phyloP scores from a whole-genome alignment of 441 rosid genomes.

The Erysimum pusillum region DNA sequence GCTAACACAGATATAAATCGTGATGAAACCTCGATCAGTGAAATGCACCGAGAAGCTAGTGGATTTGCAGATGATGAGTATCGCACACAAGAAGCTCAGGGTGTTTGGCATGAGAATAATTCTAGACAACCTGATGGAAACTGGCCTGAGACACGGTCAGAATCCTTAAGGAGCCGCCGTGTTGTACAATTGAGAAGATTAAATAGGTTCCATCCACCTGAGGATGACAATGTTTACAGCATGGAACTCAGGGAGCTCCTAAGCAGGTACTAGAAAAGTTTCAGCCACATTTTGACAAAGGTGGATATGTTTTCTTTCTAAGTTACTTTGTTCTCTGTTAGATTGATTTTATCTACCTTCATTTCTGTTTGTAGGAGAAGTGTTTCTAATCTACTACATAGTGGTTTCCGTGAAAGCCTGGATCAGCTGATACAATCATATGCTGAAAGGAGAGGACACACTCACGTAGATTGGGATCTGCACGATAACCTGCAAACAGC shows the following conservation, averaged over 20 bases:
- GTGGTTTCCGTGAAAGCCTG: constrained; percentile 93
- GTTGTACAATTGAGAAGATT: constrained; percentile 68
- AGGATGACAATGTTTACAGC: constrained; percentile 85
- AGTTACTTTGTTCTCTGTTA: neutral
- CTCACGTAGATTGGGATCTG: constrained; percentile 85
- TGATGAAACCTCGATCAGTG: constrained; percentile 63
- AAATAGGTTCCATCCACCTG: constrained; percentile 82
- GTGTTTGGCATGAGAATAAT: constrained; percentile 61
- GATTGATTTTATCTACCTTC: constrained; percentile 6
- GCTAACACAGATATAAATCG: constrained; percentile 58
- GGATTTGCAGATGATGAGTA: constrained; percentile 52
- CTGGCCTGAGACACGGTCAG: constrained; percentile 67
- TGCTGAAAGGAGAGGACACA: constrained; percentile 81
- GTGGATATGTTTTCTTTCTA: neutral
- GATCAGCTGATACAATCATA: constrained; percentile 88
- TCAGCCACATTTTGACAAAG: constrained; percentile 12
- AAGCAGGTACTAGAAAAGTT: constrained; percentile 63
- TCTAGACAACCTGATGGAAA: constrained; percentile 61
- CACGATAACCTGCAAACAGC: constrained; percentile 48
- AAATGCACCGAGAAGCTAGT: constrained; percentile 64
- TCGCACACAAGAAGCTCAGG: constrained; percentile 55
- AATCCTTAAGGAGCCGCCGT: constrained; percentile 64
- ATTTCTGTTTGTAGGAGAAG: constrained; percentile 66
- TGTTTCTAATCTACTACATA: constrained; percentile 86
- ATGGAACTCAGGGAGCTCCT: constrained; percentile 92